A percentile compares a stretch with the other conserved stretches of the same genome.
phyloP scores from a whole-genome alignment of 768 basidiomycete genomes.

The Coprinopsis cinerea region DNA sequence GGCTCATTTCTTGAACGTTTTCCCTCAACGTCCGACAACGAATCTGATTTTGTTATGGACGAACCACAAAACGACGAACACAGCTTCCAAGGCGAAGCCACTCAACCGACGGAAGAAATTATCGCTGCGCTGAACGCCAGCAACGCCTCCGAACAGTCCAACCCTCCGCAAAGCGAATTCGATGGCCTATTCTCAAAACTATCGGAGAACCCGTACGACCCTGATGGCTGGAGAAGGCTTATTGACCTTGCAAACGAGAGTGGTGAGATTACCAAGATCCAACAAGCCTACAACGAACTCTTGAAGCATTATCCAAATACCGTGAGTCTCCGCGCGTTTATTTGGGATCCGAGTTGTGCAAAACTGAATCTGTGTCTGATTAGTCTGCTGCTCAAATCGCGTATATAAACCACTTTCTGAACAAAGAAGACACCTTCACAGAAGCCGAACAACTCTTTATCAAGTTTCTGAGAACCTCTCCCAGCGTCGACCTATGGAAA shows the following conservation, averaged over 20 bases:
- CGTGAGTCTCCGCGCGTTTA: slow-evolving; percentile 43
- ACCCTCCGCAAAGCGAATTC: slow-evolving; percentile 57
- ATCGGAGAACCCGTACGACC: slow-evolving; percentile 64
- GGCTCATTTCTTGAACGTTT: too few species aligned
- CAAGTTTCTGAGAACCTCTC: slow-evolving; percentile 76
- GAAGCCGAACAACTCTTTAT: slow-evolving; percentile 88
- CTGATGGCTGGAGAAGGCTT: slow-evolving; percentile 73
- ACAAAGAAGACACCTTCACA: slow-evolving; percentile 56
- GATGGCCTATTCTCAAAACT: slow-evolving; percentile 56
- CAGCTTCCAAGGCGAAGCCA: slow-evolving; percentile 21
- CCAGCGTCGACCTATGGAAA: slow-evolving; percentile 87
- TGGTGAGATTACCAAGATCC: slow-evolving; percentile 74
- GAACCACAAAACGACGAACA: neutral
- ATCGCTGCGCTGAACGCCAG: slow-evolving; percentile 25
- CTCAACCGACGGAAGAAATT: slow-evolving; percentile 31
- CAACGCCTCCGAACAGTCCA: slow-evolving; percentile 22
- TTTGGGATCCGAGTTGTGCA: neutral
- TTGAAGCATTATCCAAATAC: slow-evolving; percentile 88
- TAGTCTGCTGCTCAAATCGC: slow-evolving; percentile 82
- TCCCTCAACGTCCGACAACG: too few species aligned
- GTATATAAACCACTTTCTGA: slow-evolving; percentile 73
- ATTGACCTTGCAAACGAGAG: slow-evolving; percentile 71
- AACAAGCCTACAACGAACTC: slow-evolving; percentile 76
- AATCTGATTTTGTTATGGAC: neutral
- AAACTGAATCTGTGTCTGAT: slow-evolving; percentile 8